Percentiles rank a stretch among this genome's conserved stretches.
These are phyloP conservation scores for Polygonum aviculare DNA, from an alignment of 148 eudicot genomes.

Conservation along the genomic window DNA sequence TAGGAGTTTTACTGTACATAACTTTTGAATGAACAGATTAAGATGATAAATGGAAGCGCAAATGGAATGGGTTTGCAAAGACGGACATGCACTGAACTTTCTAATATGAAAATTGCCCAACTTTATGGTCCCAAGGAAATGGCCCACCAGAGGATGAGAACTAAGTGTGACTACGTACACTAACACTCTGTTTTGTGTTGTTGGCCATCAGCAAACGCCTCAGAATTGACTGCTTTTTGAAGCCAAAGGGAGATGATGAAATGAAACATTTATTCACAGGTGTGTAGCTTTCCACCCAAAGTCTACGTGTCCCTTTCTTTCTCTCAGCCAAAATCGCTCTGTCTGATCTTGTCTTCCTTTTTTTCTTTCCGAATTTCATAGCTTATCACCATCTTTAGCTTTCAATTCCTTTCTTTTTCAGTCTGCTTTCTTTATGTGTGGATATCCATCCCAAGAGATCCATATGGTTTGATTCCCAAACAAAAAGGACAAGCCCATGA, in stretches of 20 bases:
- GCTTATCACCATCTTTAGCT: neutral
- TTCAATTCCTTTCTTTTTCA: neutral
- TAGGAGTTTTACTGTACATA: neutral
- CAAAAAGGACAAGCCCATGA: neutral
- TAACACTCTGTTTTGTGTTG: neutral
- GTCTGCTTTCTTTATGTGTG: neutral
- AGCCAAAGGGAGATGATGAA: neutral
- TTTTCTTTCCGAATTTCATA: neutral
- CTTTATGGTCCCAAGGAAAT: neutral
- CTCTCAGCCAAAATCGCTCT: slow-evolving; percentile 1
- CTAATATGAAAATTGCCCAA: too few species aligned
- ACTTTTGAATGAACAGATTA: neutral
- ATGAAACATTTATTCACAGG: neutral
- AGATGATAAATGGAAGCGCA: neutral
- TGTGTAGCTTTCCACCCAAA: slow-evolving; percentile 49
- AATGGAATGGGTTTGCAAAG: neutral
- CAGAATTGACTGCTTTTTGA: slow-evolving; percentile 12
- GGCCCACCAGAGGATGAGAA: neutral
- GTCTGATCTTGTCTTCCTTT: neutral
- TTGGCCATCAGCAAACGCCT: slow-evolving; percentile 19
- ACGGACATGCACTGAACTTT: neutral
- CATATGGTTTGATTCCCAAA: neutral
- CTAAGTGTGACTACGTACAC: neutral
- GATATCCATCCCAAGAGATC: neutral
- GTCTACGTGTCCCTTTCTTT: slow-evolving; percentile 36